Percentiles rank a stretch among this genome's conserved stretches.
Evolutionary conservation across 2,329 filamentous ascomycete genomes (phyloP).

Genomic region (Zopfia rhizophila): DNA sequence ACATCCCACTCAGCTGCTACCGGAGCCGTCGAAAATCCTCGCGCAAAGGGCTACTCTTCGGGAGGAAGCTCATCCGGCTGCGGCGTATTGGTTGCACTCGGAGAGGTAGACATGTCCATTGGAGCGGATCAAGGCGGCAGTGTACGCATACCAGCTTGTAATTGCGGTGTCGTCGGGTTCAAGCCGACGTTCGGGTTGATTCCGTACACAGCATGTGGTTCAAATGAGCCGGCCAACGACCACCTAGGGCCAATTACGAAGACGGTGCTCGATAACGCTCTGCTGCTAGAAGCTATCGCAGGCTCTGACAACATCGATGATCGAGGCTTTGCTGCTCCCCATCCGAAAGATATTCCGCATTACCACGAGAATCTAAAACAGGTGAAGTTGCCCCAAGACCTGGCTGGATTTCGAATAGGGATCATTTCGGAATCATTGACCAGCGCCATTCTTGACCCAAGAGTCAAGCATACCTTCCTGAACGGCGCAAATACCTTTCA

Average conservation of each 20-base stretch:
- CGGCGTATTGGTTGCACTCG: conserved; percentile 58
- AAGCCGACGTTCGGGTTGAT: conserved; percentile 65
- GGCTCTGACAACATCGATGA: conserved; percentile 63
- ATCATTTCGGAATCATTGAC: conserved; percentile 43
- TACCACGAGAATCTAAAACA: conserved; percentile 36
- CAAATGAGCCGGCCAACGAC: conserved; percentile 63
- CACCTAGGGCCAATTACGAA: conserved; percentile 60
- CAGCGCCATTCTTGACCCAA: conserved; percentile 48
- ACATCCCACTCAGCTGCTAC: conserved; percentile 47
- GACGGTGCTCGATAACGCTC: conserved; percentile 55
- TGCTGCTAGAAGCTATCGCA: conserved; percentile 57
- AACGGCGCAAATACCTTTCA: conserved; percentile 55
- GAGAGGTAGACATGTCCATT: conserved; percentile 57
- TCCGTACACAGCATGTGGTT: conserved; percentile 62
- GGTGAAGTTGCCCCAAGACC: conserved; percentile 24
- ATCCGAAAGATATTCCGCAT: conserved; percentile 32
- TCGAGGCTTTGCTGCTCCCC: conserved; percentile 45
- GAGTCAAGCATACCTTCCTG: conserved; percentile 56
- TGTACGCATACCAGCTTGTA: conserved; percentile 57
- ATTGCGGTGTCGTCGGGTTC: conserved; percentile 56
- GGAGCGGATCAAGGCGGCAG: conserved; percentile 62
- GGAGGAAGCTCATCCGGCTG: conserved; percentile 63
- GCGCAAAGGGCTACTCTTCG: conserved; percentile 57
- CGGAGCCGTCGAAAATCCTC: conserved; percentile 60
- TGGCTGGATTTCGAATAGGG: conserved; percentile 41